These are phyloP conservation scores for Phragmites australis DNA, from an alignment of 176 grass and related monocot species.

Conservation along the genomic window DNA sequence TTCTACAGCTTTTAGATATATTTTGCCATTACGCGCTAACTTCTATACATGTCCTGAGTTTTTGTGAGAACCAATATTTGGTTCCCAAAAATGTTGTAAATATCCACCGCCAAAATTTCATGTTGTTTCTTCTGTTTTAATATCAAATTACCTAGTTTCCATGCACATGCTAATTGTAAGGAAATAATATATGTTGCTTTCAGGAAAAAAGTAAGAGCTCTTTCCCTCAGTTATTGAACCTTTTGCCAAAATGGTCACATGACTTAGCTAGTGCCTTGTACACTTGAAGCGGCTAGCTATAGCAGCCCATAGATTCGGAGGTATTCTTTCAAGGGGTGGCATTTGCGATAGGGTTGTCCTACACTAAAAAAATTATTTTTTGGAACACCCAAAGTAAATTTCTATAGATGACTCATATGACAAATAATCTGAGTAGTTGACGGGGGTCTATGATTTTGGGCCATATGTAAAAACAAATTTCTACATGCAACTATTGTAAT, in stretches of 20 bases:
- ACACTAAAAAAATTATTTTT: background rate
- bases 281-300: background rate
- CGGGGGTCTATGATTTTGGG: too few relatives aligned
- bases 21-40: too few relatives aligned
- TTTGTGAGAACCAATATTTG: background rate
- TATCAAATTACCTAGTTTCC: background rate
- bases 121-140: background rate
- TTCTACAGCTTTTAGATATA: too few relatives aligned
- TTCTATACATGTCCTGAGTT: too few relatives aligned
- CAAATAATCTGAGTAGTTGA: too few relatives aligned
- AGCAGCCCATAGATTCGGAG: constrained; percentile 9
- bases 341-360: background rate
- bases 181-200: background rate
- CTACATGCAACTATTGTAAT: too few relatives aligned
- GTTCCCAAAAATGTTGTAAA: too few relatives aligned
- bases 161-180: background rate
- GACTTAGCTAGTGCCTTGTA: background rate
- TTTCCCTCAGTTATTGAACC: background rate
- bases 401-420: too few relatives aligned
- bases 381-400: too few relatives aligned
- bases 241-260: background rate
- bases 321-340: background rate
- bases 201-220: background rate
- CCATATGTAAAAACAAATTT: too few relatives aligned
- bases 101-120: background rate